A percentile compares a stretch with the other conserved stretches of the same genome.
These are phyloP conservation scores for Salix purpurea DNA, from an alignment of 345 rosid genomes.

Conservation along the genomic window DNA sequence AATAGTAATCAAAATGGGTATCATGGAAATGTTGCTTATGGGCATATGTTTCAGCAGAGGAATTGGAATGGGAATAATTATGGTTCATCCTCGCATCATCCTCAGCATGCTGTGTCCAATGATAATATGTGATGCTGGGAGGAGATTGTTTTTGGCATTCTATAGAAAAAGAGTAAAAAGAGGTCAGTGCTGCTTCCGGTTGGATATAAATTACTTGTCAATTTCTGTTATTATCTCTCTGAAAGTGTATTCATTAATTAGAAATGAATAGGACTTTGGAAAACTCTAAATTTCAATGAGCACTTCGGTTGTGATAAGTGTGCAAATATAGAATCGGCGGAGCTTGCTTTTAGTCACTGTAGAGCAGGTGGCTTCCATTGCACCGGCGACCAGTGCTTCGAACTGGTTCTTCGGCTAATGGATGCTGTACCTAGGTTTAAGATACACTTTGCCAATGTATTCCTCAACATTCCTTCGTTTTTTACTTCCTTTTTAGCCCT, in stretches of 20 bases:
- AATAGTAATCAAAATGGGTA: constrained; percentile 38
- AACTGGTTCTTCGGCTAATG: not conserved
- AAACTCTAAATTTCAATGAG: not conserved
- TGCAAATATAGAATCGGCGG: not conserved
- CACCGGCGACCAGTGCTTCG: not conserved
- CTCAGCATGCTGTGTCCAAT: constrained; percentile 44
- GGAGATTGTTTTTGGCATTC: not conserved
- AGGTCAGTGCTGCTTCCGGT: constrained; percentile 8
- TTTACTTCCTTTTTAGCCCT: not conserved
- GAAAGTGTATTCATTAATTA: not conserved
- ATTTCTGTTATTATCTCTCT: not conserved
- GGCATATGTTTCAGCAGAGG: constrained; percentile 54
- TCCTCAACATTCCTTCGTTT: not conserved
- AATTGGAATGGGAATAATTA: constrained; percentile 58
- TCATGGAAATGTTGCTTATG: constrained; percentile 41
- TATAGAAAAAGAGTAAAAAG: not conserved
- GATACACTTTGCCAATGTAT: not conserved
- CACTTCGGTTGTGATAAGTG: not conserved
- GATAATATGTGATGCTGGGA: constrained; percentile 35
- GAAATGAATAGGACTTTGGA: not conserved
- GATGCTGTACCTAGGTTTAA: not conserved
- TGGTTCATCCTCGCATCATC: constrained; percentile 43
- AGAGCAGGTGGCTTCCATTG: not conserved
- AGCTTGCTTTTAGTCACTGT: not conserved
- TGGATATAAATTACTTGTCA: not conserved